These are phyloP conservation scores for Alternaria gaisen DNA, from an alignment of 2,329 filamentous ascomycete genomes.

Conservation along the genomic window DNA sequence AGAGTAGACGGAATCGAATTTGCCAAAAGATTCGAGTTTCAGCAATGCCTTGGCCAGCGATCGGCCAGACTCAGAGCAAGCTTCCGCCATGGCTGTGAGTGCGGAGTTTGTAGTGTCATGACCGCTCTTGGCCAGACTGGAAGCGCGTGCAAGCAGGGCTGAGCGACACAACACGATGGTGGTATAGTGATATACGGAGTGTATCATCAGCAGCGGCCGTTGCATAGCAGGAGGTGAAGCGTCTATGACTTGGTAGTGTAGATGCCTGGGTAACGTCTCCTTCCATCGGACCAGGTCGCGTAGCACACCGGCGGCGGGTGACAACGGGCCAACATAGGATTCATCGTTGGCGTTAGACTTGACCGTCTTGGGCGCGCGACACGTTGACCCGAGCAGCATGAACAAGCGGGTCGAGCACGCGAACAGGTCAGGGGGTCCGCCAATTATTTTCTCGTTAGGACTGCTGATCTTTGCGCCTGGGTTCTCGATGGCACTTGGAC, in stretches of 20 bases:
- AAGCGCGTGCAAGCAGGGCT: conserved; percentile 51
- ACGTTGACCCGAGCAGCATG: conserved; percentile 50
- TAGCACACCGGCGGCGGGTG: conserved; percentile 51
- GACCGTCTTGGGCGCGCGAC: conserved; percentile 48
- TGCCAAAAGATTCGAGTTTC: conserved; percentile 48
- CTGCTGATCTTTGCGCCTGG: conserved; percentile 45
- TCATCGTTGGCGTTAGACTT: conserved; percentile 45
- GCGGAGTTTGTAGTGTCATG: conserved; percentile 37
- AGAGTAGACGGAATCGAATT: conserved; percentile 54
- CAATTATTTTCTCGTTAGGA: conserved; percentile 51
- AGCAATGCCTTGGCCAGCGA: conserved; percentile 46
- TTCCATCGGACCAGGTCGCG: conserved; percentile 54
- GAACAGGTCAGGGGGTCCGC: conserved; percentile 50
- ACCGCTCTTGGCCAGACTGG: conserved; percentile 39
- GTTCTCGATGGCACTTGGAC: conserved; percentile 56
- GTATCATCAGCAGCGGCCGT: conserved; percentile 52
- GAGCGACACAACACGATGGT: conserved; percentile 51
- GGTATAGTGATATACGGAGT: conserved; percentile 54
- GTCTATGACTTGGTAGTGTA: conserved; percentile 46
- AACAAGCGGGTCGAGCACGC: conserved; percentile 51
- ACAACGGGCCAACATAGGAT: conserved; percentile 50
- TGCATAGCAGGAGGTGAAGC: conserved; percentile 47
- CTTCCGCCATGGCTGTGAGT: conserved; percentile 47
- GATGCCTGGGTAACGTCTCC: conserved; percentile 50
- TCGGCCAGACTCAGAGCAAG: conserved; percentile 51